phyloP scores from a whole-genome alignment of 2,329 filamentous ascomycete genomes.

The Canariomyces notabilis region DNA sequence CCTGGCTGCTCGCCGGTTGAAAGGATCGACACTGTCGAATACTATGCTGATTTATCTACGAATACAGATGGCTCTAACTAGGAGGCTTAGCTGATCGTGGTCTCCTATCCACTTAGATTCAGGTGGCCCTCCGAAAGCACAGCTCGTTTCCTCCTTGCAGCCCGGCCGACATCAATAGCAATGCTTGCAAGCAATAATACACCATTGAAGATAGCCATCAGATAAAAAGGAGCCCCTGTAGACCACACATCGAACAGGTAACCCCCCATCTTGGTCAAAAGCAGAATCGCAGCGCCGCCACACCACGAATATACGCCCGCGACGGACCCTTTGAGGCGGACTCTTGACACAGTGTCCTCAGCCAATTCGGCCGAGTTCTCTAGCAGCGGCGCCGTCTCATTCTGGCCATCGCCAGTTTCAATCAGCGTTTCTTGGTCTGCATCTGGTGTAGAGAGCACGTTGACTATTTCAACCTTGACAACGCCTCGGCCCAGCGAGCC shows the following conservation, averaged over 20 bases:
- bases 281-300: conserved; percentile 81
- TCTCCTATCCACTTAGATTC: too few species aligned
- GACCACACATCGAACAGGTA: conserved; percentile 74
- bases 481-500: conserved; percentile 80
- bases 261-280: conserved; percentile 88
- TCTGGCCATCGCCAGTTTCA: conserved; percentile 19
- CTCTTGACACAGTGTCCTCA: conserved; percentile 39
- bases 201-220: conserved; percentile 87
- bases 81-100: too few species aligned
- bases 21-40: too few species aligned
- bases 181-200: conserved; percentile 57
- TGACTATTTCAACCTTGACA: conserved; percentile 45
- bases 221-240: conserved; percentile 79
- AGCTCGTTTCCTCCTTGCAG: conserved; percentile 19
- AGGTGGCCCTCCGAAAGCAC: too few species aligned
- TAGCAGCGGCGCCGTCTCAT: conserved; percentile 40
- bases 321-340: conserved; percentile 81
- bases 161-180: conserved; percentile 43
- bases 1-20: too few species aligned
- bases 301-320: conserved; percentile 91
- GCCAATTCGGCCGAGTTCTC: conserved; percentile 21
- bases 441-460: conserved; percentile 28
- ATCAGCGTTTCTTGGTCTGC: conserved; percentile 28
- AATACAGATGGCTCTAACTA: too few species aligned
- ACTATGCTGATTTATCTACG: too few species aligned